Base-by-base conservation (phyloP, 225 moss, liverwort and hornwort species). In the Rhytidiadelphus loreus region DNA sequence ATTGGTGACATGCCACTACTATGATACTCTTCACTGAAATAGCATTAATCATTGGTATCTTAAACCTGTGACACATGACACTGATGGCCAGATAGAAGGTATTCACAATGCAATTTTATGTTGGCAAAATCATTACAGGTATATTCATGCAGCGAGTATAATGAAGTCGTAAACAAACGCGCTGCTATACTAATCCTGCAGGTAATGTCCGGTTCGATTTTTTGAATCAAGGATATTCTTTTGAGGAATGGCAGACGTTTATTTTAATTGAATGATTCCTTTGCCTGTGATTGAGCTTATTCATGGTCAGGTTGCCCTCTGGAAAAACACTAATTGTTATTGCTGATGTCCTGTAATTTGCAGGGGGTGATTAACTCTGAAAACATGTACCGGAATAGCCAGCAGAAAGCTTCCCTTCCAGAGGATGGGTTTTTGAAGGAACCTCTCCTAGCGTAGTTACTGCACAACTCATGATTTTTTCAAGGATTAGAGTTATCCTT, bases 101-200 rank as follows among this genome's bases (percentile, higher is more conserved):
- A 55, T 30, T 83, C 56, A 22, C 43, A 41, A 37, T 12, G 46
- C 32, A 11, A 32, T 66, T 65, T 88, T 37, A 20, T 88, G 61
- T 80, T 73, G 82, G 60, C 37, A 53, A 77, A 52, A 41, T 68
- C 66, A 44, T 44, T 50, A 33, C 93, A 97, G 97, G 94, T 93
- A 22, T 94, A 93, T 72, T 92, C 94, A 50, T 96, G 98, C 94
- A 94, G 93, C 60, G 96, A 97, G 75, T 96, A 98, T 73, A 98
- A 98, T 81, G 96, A 96, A 92, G 96, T 96, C 8, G 93, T 98
- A 29, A 93, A 95, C 87, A 98, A 98, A 87, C 92, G 89, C 12
- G 96, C 96, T n/a, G 98, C 98, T 25, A 83, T 92, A 64, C 69
- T 95, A 52, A 94, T 98, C 72, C 87, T 96, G 83, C 89, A 95